Percentiles rank a stretch among this genome's conserved stretches.
These are phyloP conservation scores for Phytopythium cucurbitacearum DNA, from an alignment of 352 stramenopile species.

Conservation along the genomic window DNA sequence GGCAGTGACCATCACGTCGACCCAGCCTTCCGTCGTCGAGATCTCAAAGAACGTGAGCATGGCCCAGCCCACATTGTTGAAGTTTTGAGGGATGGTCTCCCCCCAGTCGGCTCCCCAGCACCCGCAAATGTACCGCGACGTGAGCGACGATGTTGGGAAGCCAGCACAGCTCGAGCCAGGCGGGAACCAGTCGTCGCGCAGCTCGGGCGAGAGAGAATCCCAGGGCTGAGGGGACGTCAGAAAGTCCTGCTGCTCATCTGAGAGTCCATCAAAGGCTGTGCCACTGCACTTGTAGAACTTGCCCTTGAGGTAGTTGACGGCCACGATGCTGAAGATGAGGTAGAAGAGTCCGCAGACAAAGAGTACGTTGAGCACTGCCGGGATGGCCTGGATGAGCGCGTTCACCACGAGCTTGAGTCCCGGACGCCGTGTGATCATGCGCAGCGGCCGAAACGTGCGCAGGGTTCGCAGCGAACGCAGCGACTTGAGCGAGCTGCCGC, in stretches of 20 bases:
- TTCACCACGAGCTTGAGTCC: slow-evolving; percentile 91
- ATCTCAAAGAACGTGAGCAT: slow-evolving; percentile 92
- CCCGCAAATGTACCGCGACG: slow-evolving; percentile 65
- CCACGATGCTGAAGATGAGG: slow-evolving; percentile 95
- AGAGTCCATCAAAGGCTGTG: slow-evolving; percentile 43
- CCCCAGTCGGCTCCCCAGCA: slow-evolving; percentile 56
- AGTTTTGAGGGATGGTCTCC: slow-evolving; percentile 58
- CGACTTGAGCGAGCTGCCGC: slow-evolving; percentile 52
- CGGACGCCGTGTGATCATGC: slow-evolving; percentile 86
- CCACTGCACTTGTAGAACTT: slow-evolving; percentile 80
- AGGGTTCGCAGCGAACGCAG: slow-evolving; percentile 82
- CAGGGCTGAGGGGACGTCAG: slow-evolving; percentile 38
- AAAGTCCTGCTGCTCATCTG: slow-evolving; percentile 33
- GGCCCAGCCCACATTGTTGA: slow-evolving; percentile 79
- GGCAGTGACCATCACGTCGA: slow-evolving; percentile 88
- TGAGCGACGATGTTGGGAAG: slow-evolving; percentile 21
- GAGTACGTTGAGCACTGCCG: slow-evolving; percentile 84
- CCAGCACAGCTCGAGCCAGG: background rate
- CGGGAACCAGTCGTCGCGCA: background rate
- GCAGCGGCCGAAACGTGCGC: slow-evolving; percentile 85
- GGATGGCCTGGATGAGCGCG: slow-evolving; percentile 86
- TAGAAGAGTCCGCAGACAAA: slow-evolving; percentile 92
- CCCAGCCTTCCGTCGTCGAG: slow-evolving; percentile 91
- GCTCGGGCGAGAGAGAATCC: slow-evolving; percentile 26
- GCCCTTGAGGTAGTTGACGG: slow-evolving; percentile 93